Evolutionary conservation across 257 asterid species (phyloP).

Genomic region (Lycium ferocissimum): DNA sequence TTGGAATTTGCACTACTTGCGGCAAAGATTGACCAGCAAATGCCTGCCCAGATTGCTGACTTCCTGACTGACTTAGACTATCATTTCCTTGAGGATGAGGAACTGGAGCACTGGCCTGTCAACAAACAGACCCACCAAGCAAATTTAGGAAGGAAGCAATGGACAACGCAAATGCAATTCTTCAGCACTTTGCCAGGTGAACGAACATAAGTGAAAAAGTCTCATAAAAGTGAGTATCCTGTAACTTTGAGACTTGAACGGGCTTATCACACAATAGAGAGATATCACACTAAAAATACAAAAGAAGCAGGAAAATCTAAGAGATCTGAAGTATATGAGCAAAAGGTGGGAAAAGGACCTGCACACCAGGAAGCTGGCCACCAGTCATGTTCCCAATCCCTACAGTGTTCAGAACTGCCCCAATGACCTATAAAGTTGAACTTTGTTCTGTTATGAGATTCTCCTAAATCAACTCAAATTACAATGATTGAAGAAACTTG

Average conservation of each 20-base stretch:
- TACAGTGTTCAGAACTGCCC: slow-evolving; percentile 81
- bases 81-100: slow-evolving; percentile 60
- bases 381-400: slow-evolving; percentile 73
- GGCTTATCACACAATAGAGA: slow-evolving; percentile 1
- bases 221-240: background rate
- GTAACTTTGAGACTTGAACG: background rate
- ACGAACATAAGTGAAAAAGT: background rate
- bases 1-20: slow-evolving; percentile 62
- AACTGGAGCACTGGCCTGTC: slow-evolving; percentile 39
- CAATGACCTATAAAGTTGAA: slow-evolving; percentile 65
- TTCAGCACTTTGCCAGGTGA: slow-evolving; percentile 15
- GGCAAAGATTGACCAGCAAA: slow-evolving; percentile 62
- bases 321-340: slow-evolving; percentile 4
- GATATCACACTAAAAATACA: slow-evolving; percentile 14
- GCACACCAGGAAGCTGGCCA: slow-evolving; percentile 66
- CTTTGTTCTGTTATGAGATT: background rate
- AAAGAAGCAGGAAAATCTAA: background rate
- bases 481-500: background rate
- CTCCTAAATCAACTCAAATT: slow-evolving; percentile 20
- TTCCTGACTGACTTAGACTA: slow-evolving; percentile 57
- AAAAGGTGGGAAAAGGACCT: slow-evolving; percentile 48
- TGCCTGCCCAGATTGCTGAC: slow-evolving; percentile 61
- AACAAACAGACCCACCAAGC: slow-evolving; percentile 22
- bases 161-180: slow-evolving; percentile 19
- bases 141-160: slow-evolving; percentile 17